Evolutionary conservation across 1,139 yeast species (phyloP), one percentile per base, ranked within the genome.

Genomic region (Kodamaea ohmeri): DNA sequence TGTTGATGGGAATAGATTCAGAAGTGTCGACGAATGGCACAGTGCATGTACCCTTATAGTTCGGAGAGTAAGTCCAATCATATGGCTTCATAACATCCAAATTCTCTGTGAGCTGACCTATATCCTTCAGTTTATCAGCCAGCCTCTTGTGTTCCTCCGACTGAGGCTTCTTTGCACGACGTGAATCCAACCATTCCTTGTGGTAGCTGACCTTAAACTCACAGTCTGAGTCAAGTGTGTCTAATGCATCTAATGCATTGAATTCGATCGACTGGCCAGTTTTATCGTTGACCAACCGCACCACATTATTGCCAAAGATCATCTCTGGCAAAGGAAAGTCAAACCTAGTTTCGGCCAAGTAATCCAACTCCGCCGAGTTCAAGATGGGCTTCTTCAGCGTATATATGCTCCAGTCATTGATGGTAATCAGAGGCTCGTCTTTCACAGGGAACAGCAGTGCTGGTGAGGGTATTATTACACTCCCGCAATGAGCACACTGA

Each of bases 11-110:
- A 11, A 92, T 75, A 4, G 56, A 59, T 11, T 62, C 59, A 3
- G 50, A 40, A 1, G 65, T 54, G 2, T 47, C 38, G 1, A 20
- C 21, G 39, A 67, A 64, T 2, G 44, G 39, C 15, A 60, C 43
- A 12, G 56, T 53, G 3, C 54, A 35, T 0, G 83, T 73, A 0
- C 97, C 98, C 41, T 68, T 71, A 57, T 90, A 92, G 36, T 71
- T 66, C 0, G 96, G 80, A 0, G 96, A 78, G 56, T 92, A 92
- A 0, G 98, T 92, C 99, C 99, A 92, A 63, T 92, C 98, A 59
- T 79, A 94, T 2, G 96, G 95, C 51, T 84, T 85, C 35, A 70
- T 51, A 1, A 61, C 56, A 35, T 68, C 72, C 38, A 61, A 45
- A 36, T 48, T 49, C 4, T 65, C 70, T 1, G 71, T 64, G 24